Conservation (phyloP, 169 alveolate genomes). For the Cryptosporidium felis region DNA sequence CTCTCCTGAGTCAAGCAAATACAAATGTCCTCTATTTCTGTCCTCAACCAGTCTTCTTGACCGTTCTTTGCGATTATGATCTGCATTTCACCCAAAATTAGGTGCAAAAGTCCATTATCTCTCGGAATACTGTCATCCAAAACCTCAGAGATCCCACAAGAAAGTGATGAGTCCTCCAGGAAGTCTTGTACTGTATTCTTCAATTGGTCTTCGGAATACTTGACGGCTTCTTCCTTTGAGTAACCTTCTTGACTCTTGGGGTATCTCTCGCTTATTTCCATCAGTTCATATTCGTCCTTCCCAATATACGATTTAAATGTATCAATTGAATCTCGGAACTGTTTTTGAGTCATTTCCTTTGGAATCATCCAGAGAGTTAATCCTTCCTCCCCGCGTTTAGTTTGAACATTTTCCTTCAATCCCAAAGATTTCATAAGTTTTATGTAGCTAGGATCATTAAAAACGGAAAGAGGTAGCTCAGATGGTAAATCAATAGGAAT, state of each 20-base stretch:
- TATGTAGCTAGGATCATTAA: constrained; percentile 2
- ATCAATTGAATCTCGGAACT: neutral
- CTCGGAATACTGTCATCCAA: neutral
- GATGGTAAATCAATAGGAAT: constrained; percentile 58
- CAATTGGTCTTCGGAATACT: neutral
- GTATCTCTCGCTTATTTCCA: neutral
- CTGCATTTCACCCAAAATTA: constrained; percentile 21
- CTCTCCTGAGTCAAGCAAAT: constrained; percentile 27
- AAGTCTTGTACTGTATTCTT: constrained; percentile 10
- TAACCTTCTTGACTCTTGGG: neutral
- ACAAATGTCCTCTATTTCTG: neutral
- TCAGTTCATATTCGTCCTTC: neutral
- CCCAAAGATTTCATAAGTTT: constrained; percentile 16
- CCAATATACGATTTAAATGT: neutral
- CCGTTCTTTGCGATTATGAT: neutral
- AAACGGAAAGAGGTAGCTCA: neutral
- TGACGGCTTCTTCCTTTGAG: neutral
- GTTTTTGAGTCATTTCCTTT: constrained; percentile 10
- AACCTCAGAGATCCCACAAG: neutral
- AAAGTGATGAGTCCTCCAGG: constrained; percentile 20
- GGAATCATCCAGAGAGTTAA: constrained; percentile 39
- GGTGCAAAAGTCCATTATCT: constrained; percentile 40
- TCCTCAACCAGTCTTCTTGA: neutral
- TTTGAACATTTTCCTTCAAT: constrained; percentile 1
- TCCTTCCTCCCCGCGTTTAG: too few relatives aligned